Conservation (phyloP, 441 rosid species). For the Croton laevigatus region DNA sequence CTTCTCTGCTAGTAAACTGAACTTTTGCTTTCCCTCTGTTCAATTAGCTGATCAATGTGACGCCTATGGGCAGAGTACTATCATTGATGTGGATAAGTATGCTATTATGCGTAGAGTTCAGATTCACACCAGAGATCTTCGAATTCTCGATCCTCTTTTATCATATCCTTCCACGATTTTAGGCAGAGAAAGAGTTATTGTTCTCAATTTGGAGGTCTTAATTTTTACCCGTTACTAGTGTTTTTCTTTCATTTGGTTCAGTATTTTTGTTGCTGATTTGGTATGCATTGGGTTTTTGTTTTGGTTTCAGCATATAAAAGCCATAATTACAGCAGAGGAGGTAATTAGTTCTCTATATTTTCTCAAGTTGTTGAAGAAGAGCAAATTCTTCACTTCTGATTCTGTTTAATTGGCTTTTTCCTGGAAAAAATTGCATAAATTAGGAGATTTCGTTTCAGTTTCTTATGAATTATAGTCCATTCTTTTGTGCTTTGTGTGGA, state of each 20-base stretch:
- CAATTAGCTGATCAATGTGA: neutral
- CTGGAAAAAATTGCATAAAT: neutral
- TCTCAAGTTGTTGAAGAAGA: neutral
- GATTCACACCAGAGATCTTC: conserved; percentile 97
- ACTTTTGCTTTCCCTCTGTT: neutral
- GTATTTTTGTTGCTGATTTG: neutral
- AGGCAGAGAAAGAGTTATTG: conserved; percentile 91
- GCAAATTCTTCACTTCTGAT: neutral
- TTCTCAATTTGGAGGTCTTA: conserved; percentile 88
- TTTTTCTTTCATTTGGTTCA: neutral
- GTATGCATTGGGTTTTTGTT: neutral
- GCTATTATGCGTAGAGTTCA: conserved; percentile 91
- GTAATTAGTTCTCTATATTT: conserved; percentile 34
- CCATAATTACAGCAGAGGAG: conserved; percentile 91
- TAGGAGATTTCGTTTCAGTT: neutral
- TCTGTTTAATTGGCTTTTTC: neutral
- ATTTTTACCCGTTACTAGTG: neutral
- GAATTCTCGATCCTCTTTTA: conserved; percentile 87
- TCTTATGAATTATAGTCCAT: neutral
- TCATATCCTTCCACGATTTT: conserved; percentile 94
- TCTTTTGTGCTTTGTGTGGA: conserved; percentile 8
- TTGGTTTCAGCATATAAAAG: conserved; percentile 79
- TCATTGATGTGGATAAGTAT: conserved; percentile 71
- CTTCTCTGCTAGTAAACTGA: neutral
- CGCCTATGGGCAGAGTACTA: conserved; percentile 39